These are phyloP conservation scores for Cruciata laevipes DNA, from an alignment of 257 asterid species.

Conservation along the genomic window DNA sequence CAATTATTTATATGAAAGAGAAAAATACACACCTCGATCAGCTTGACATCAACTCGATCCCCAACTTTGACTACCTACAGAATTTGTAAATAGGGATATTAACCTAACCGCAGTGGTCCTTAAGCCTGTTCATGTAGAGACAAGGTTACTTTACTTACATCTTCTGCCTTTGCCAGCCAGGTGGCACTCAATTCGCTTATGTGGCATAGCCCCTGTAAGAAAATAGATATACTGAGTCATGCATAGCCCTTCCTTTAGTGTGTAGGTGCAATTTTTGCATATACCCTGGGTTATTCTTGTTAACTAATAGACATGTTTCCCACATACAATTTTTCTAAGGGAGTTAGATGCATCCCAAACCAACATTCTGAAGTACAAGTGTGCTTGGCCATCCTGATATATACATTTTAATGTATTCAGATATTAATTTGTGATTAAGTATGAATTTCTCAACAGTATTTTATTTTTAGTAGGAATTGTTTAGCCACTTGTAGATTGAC, in stretches of 20 bases:
- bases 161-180: slow-evolving; percentile 95
- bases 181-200: slow-evolving; percentile 82
- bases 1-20: slow-evolving; percentile 15
- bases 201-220: slow-evolving; percentile 84
- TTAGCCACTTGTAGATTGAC: background rate
- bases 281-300: background rate
- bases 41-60: slow-evolving; percentile 88
- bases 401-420: background rate
- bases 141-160: slow-evolving; percentile 45
- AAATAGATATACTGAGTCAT: background rate
- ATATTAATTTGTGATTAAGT: background rate
- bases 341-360: background rate
- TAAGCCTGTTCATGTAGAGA: background rate
- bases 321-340: background rate
- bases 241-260: background rate
- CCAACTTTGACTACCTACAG: slow-evolving; percentile 84
- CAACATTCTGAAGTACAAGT: background rate
- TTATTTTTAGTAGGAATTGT: background rate
- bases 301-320: background rate
- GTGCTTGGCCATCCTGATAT: background rate
- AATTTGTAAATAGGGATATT: slow-evolving; percentile 19
- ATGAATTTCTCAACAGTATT: background rate
- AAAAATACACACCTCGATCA: slow-evolving; percentile 66
- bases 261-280: background rate
- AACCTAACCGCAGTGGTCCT: slow-evolving; percentile 15